Conservation (phyloP, 495 filamentous ascomycete genomes). For the Penicillium alfredii region DNA sequence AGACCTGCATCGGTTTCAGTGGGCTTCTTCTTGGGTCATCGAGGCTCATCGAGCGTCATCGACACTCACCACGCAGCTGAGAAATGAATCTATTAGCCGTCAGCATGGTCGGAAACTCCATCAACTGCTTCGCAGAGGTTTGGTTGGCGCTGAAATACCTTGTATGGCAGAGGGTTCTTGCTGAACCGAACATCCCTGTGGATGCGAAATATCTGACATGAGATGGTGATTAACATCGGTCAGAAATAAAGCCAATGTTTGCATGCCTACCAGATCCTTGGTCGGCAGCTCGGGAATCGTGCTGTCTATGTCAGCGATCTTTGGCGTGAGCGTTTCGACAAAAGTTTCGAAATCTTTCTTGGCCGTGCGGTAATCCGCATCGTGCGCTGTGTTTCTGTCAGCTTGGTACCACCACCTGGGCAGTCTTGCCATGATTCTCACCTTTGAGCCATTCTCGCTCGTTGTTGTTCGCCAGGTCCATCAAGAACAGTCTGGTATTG, state of each 20-base stretch:
- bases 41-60: neutral
- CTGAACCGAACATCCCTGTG: conserved; percentile 76
- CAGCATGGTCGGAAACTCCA: conserved; percentile 16
- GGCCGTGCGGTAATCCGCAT: conserved; percentile 67
- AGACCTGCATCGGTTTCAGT: conserved; percentile 46
- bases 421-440: no score
- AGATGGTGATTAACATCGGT: neutral
- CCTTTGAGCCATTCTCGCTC: conserved; percentile 76
- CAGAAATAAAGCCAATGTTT: neutral
- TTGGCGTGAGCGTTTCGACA: conserved; percentile 60
- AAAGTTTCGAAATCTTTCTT: conserved; percentile 76
- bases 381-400: conserved; percentile 52
- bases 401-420: no score
- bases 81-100: conserved; percentile 58
- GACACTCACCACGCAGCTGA: conserved; percentile 65
- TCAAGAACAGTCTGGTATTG: conserved; percentile 74
- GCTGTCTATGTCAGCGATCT: conserved; percentile 62
- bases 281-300: conserved; percentile 78
- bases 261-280: conserved; percentile 71
- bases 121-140: conserved; percentile 13
- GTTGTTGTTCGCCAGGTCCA: conserved; percentile 72
- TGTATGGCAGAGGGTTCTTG: conserved; percentile 79
- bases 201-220: conserved; percentile 64
- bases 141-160: conserved; percentile 44
- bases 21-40: conserved; percentile 5